These are phyloP conservation scores for Trichophyton mentagrophytes DNA, from an alignment of 2,329 filamentous ascomycete genomes.

Conservation along the genomic window DNA sequence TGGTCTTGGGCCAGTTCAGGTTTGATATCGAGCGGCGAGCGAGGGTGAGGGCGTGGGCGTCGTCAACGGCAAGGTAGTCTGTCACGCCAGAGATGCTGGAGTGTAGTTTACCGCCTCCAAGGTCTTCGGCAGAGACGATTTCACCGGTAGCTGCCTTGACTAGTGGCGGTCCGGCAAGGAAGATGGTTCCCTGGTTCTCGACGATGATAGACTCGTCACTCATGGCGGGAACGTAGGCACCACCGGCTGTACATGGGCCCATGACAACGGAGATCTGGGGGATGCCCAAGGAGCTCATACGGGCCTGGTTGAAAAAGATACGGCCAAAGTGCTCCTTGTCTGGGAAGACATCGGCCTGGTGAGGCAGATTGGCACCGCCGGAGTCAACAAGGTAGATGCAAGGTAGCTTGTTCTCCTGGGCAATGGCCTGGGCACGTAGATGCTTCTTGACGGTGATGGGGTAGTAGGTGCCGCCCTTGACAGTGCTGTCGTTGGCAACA, in stretches of 20 bases:
- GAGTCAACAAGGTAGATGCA: conserved; percentile 97
- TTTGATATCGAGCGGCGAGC: conserved; percentile 74
- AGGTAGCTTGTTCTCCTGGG: conserved; percentile 66
- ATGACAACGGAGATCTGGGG: conserved; percentile 93
- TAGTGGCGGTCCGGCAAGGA: conserved; percentile 82
- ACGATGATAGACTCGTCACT: conserved; percentile 97
- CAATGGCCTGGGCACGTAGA: conserved; percentile 78
- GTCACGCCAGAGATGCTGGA: conserved; percentile 84
- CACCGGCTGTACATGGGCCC: conserved; percentile 91
- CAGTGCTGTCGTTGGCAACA: conserved; percentile 89
- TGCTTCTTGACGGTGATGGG: conserved; percentile 98
- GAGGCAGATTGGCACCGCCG: conserved; percentile 84
- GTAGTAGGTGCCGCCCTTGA: conserved; percentile 95
- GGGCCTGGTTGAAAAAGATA: conserved; percentile 96
- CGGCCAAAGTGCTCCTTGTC: conserved; percentile 90
- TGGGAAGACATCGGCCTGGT: conserved; percentile 92
- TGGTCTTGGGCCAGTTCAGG: conserved; percentile 65
- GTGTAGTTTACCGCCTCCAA: conserved; percentile 83
- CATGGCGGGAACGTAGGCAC: conserved; percentile 94
- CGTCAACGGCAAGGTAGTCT: conserved; percentile 88
- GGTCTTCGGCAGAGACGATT: conserved; percentile 75
- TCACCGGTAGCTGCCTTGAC: conserved; percentile 96
- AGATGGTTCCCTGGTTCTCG: conserved; percentile 90
- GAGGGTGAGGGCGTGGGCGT: conserved; percentile 79
- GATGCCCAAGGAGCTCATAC: conserved; percentile 79